phyloP scores from a whole-genome alignment of 257 asterid genomes.

The Solanum sitiens region DNA sequence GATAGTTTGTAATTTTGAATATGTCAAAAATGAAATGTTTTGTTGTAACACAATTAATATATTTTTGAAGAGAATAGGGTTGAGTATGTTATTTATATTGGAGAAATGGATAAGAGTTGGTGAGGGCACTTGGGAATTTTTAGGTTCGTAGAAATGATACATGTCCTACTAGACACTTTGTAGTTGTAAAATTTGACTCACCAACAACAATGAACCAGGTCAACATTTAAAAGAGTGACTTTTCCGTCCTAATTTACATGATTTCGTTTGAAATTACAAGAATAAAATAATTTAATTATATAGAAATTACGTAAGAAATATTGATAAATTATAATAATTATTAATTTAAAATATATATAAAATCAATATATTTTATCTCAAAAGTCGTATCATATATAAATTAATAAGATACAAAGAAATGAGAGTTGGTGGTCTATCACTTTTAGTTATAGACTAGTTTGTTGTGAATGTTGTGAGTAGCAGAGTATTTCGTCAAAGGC shows the following conservation, averaged over 20 bases:
- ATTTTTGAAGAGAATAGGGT: not conserved
- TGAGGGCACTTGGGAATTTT: not conserved
- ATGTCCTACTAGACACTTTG: not conserved
- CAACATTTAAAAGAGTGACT: not conserved
- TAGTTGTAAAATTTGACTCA: not conserved
- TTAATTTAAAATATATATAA: no score
- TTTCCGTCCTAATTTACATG: accelerated
- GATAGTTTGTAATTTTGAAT: not conserved
- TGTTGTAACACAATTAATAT: not conserved
- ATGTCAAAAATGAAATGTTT: not conserved
- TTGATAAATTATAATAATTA: no score
- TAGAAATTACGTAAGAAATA: no score
- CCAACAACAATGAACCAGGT: not conserved
- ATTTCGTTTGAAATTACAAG: accelerated
- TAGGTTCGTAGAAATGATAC: not conserved
- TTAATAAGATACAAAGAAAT: accelerated
- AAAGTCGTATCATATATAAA: not conserved
- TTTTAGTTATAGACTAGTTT: not conserved
- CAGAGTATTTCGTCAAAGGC: not conserved
- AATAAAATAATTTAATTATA: no score
- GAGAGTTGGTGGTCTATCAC: not conserved
- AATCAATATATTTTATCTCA: no score
- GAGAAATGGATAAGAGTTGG: not conserved
- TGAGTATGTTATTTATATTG: not conserved
- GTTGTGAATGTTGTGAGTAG: not conserved